These are phyloP conservation scores for Diaporthe ampelina DNA, from an alignment of 2,329 filamentous ascomycete species.

Conservation along the genomic window DNA sequence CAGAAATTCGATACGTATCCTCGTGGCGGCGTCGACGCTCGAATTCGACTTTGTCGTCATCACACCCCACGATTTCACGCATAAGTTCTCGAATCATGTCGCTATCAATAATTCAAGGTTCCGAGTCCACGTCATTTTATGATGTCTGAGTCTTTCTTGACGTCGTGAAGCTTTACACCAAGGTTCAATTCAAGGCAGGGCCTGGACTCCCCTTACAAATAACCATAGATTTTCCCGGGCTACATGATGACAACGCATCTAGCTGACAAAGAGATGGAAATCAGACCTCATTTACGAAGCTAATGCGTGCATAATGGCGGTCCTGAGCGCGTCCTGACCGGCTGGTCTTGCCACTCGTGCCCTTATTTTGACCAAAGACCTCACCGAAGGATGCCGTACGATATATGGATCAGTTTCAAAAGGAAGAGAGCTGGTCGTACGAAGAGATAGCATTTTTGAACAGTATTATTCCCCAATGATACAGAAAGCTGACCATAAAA, in stretches of 20 bases:
- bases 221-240: background rate
- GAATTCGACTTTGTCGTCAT: background rate
- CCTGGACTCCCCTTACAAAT: background rate
- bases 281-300: background rate
- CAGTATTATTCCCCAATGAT: background rate
- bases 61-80: too few relatives aligned
- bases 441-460: too few relatives aligned
- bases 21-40: background rate
- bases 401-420: too few relatives aligned
- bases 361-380: too few relatives aligned
- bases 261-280: too few relatives aligned
- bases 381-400: too few relatives aligned
- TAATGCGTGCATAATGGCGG: background rate
- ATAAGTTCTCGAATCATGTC: too few relatives aligned
- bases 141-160: background rate
- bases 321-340: background rate
- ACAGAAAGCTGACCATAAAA: background rate
- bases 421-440: too few relatives aligned
- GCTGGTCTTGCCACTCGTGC: background rate
- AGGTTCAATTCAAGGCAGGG: background rate
- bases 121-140: background rate
- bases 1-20: background rate
- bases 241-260: background rate
- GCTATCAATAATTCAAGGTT: too few relatives aligned
- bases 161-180: background rate